A percentile compares a stretch with the other conserved stretches of the same genome.
These are phyloP conservation scores for Sophora flavescens DNA, from an alignment of 306 rosid genomes.

Conservation along the genomic window DNA sequence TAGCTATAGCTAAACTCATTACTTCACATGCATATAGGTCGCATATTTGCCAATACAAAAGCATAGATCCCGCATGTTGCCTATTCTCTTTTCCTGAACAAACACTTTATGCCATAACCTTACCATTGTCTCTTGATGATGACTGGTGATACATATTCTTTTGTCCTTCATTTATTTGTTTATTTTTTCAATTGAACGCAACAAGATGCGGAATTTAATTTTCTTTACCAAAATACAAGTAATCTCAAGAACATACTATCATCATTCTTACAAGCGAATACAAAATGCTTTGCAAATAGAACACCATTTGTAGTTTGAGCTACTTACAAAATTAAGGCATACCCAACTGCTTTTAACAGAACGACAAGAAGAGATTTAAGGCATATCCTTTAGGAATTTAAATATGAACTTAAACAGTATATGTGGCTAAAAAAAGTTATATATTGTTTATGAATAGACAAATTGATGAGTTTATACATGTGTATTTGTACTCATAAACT, in stretches of 20 bases:
- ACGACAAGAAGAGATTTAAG: too few species aligned
- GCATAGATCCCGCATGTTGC: slow-evolving; percentile 22
- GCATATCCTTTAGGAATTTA: too few species aligned
- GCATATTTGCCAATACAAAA: slow-evolving; percentile 32
- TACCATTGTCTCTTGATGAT: slow-evolving; percentile 9
- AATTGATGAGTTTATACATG: too few species aligned
- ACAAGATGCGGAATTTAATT: background rate
- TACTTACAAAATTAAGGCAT: too few species aligned
- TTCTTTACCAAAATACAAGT: background rate
- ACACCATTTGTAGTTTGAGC: too few species aligned
- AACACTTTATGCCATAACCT: slow-evolving; percentile 11
- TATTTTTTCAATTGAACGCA: slow-evolving; percentile 5
- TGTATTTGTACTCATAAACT: too few species aligned
- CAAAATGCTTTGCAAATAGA: too few species aligned
- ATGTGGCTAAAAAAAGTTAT: too few species aligned
- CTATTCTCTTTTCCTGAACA: background rate
- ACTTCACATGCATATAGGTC: slow-evolving; percentile 36
- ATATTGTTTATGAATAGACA: too few species aligned
- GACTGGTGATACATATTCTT: background rate
- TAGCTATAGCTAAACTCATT: slow-evolving; percentile 35
- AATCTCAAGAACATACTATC: background rate
- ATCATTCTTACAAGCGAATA: too few species aligned
- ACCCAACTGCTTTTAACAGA: too few species aligned
- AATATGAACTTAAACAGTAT: too few species aligned
- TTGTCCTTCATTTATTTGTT: background rate